Evolutionary conservation across 345 rosid species (phyloP), one percentile per base, ranked within the genome.

Genomic region (Pugionium cornutum): DNA sequence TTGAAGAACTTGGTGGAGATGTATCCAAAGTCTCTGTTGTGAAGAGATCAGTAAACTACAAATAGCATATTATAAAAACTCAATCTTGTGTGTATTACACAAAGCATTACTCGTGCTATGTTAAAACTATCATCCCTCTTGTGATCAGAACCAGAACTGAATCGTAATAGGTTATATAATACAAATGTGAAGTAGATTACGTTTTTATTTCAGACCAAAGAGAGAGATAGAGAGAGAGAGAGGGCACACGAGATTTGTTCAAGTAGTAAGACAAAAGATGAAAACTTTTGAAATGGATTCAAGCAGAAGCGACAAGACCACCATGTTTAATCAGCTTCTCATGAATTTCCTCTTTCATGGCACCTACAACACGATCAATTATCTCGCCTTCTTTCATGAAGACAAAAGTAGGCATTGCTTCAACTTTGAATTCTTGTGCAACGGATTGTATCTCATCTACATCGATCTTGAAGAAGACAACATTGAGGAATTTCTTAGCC

Each of bases 1-100:
- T 94, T 32, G 99, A 94, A 79, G 99, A 94, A 75, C 96, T 94
- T 44, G 99, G 99, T 7, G 99, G 99, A 18, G 95, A 88, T 69
- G 70, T 73, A 25, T 83, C 92, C 34, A 82, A 68, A 73, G 84
- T 94, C 53, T 62, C 88, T 39, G 82, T 94, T 44, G 82, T 82
- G 45, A 90, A 75, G 81, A 83, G 95, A 67, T 71, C 82, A 43
- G 78, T 74, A 32, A 53, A 28, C 35, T 75, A 50, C 30, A 39
- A 5, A 77, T n/a, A n/a, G n/a, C n/a, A n/a, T n/a, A n/a, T n/a
- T n/a, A n/a, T n/a, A 5, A 18, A 32, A 33, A 32, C 51, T 40
- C 52, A 65, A 31, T 53, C 35, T 55, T n/a, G n/a, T 11, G 2
- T 48, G 46, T 42, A 39, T 46, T 62, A 48, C 18, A 47, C 27